Evolutionary conservation across 2,329 filamentous ascomycete species (phyloP), one percentile per base, ranked within the genome.

Genomic region (Didymella segeticola): DNA sequence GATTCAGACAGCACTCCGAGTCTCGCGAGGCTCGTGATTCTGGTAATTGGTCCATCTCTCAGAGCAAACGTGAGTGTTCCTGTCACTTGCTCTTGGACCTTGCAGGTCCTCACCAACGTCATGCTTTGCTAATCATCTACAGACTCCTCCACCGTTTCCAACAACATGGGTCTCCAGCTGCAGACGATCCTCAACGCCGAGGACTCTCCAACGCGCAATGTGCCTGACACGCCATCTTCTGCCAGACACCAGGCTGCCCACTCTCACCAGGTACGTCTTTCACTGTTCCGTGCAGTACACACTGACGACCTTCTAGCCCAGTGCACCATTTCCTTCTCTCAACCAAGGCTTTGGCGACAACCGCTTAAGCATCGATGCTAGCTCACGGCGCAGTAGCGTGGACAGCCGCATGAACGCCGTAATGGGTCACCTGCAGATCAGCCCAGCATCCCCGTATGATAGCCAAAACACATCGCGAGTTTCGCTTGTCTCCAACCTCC

Each of bases 401-500:
- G 89, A 93, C 73, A 91, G 89, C 73, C 84, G 89, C 58, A 87
- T 93, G 71, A 90, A 90, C 66, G 85, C 86, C 60, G 83, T 83
- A 37, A 87, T 93, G 72, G 83, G 81, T 51, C 87, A 90, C 38
- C 82, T 93, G 74, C 82, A 86, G 61, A 80, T 93, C 42, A 85
- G 86, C 45, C 83, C 82, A 38, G 81, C 81, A 2, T 89, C 88
- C 6, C 89, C 89, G 1, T 93, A 92, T 66, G 84, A 88, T 20
- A 91, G 86, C 70, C 86, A 89, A 64, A 92, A 93, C 72, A 86
- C 88, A 49, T 92, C 89, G 1, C 89, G 89, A 3, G 86, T 86
- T 1, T 92, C 89, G 1, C 84, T 93, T 19, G 89, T 90, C 49
- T 88, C 85, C 53, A 88, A 83, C 12, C 77, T 91, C 22, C 86